Base-by-base conservation (phyloP, 202 grass and related monocot genomes). In the Panicum virgatum region DNA sequence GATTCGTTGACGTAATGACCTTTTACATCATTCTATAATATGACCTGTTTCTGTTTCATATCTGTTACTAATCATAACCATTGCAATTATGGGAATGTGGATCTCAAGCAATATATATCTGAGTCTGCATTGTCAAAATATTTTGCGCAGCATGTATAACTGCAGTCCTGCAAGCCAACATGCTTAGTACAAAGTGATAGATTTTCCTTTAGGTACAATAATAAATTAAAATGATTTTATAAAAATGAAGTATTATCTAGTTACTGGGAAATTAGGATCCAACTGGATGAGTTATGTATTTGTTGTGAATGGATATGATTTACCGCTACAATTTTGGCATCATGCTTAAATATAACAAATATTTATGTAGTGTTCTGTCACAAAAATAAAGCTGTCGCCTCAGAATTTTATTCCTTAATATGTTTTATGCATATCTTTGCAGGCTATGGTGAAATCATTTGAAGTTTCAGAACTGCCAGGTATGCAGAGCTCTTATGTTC, bases 401-500 rank as follows among this genome's bases (percentile, higher is more conserved):
- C 77, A 73, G 26, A 71, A 84, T 77, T 73, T 20, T 23, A 80
- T 84, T 81, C 25, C 80, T 39, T 73, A 74, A 62, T 50, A 59
- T 69, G 51, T 78, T 60, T 76, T 88, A 47, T 84, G 20, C 78
- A 20, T 88, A 85, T 88, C 20, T 58, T 62, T 91, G 23, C 89
- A 98, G 96, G 86, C 91, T 52, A 98, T 98, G 92, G 96, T 92
- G 75, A 96, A 98, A 82, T 98, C 96, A 64, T 98, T 98, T 67
- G 96, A 98, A 82, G 89, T 90, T 56, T 90, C 96, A 19, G 96
- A 98, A 57, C 75, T 98, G 75, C 96, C 96, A 88, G 96, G 96
- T 96, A 93, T 46, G 9, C 69, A 57, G 23, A 51, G n/a, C 22
- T 22, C 62, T 71, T 81, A 54, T 80, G 22, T 37, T 72, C 9